Percentiles rank a stretch among this genome's conserved stretches.
phyloP scores from a whole-genome alignment of 108 stramenopile genomes.

The Cyclotella atomus region DNA sequence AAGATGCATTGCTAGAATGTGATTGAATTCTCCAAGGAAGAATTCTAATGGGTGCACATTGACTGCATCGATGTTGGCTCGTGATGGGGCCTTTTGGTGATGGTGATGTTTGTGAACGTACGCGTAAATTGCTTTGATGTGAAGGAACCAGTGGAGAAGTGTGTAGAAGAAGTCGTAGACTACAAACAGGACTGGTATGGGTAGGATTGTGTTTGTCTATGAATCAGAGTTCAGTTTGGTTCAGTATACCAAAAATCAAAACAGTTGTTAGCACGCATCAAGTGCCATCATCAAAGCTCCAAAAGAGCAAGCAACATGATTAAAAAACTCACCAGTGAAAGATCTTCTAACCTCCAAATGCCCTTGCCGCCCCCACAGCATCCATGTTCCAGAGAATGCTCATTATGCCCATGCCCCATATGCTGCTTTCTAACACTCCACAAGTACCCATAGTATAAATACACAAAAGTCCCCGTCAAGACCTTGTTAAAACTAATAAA shows the following conservation, averaged over 20 bases:
- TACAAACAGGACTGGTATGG: constrained; percentile 83
- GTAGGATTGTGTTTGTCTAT: constrained; percentile 53
- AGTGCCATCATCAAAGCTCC: too few species aligned
- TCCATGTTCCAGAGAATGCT: background rate
- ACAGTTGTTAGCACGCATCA: too few species aligned
- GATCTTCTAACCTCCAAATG: constrained; percentile 57
- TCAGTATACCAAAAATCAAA: background rate
- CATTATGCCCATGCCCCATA: constrained; percentile 25
- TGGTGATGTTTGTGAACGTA: constrained; percentile 98
- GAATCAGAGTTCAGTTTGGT: background rate
- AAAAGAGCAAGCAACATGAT: too few species aligned
- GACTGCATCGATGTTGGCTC: constrained; percentile 96
- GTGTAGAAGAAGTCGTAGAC: constrained; percentile 97
- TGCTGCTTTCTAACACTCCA: constrained; percentile 39
- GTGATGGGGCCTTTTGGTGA: constrained; percentile 92
- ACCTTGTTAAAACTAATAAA: constrained; percentile 79
- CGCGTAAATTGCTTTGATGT: constrained; percentile 86
- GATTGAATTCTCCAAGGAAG: constrained; percentile 96
- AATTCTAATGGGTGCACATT: constrained; percentile 99
- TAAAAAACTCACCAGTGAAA: constrained; percentile 53
- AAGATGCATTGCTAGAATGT: constrained; percentile 81
- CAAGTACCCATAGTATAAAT: constrained; percentile 68
- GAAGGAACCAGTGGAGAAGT: constrained; percentile 89
- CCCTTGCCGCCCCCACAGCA: constrained; percentile 38
- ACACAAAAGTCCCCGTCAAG: constrained; percentile 81